These are phyloP conservation scores for Fraxinus dipetala DNA, from an alignment of 305 asterid genomes.

Conservation along the genomic window DNA sequence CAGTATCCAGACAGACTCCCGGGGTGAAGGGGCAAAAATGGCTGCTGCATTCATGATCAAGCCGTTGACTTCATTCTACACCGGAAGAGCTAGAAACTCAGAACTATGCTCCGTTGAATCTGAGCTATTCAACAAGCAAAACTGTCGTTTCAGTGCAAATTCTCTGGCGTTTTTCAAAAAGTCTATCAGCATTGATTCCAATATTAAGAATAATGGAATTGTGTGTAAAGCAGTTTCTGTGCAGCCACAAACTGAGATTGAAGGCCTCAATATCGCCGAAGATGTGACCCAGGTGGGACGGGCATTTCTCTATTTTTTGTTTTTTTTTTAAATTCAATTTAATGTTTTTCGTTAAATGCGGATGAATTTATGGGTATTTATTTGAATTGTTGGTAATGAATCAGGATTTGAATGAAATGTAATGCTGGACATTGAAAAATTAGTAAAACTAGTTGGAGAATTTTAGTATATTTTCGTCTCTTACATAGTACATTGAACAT, in stretches of 20 bases:
- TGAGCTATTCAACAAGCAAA: constrained; percentile 11
- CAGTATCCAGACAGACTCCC: not conserved
- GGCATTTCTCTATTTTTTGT: not conserved
- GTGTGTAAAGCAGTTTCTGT: constrained; percentile 66
- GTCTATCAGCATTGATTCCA: constrained; percentile 14
- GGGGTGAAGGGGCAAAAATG: constrained; percentile 30
- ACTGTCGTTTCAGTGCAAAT: constrained; percentile 29
- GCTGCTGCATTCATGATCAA: constrained; percentile 57
- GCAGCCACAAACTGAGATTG: constrained; percentile 57
- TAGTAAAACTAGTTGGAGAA: not conserved
- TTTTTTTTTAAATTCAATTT: not conserved
- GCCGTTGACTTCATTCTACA: constrained; percentile 43
- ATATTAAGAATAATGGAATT: constrained; percentile 16
- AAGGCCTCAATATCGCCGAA: constrained; percentile 89
- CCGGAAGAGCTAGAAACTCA: constrained; percentile 17
- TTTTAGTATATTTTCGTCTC: not conserved
- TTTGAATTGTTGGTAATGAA: not conserved
- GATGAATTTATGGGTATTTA: not conserved
- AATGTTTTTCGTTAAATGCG: not conserved
- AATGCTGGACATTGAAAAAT: not conserved
- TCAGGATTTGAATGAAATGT: not conserved
- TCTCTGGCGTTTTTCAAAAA: not conserved
- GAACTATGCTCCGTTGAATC: constrained; percentile 35
- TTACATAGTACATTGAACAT: not conserved
- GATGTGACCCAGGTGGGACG: constrained; percentile 82